Percentiles rank a stretch among this genome's conserved stretches.
phyloP scores from a whole-genome alignment of 73 alveolate species.

The Stentor coeruleus region DNA sequence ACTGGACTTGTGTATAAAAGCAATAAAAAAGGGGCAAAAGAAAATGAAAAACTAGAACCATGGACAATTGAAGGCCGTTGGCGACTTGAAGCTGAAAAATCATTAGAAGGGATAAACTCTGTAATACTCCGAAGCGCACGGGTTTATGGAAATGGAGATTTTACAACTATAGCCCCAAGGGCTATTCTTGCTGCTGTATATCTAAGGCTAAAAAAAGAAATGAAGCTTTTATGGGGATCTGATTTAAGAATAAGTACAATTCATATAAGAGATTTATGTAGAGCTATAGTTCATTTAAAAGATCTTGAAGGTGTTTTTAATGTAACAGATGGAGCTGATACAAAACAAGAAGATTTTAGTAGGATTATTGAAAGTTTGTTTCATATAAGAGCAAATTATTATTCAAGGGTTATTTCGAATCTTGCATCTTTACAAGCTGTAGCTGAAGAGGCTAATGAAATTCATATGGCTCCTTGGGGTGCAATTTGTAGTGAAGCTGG shows the following conservation, averaged over 20 bases:
- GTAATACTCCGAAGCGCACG: conserved; percentile 16
- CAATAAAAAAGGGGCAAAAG: background rate
- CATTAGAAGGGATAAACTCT: conserved; percentile 1
- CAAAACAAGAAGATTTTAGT: conserved; percentile 12
- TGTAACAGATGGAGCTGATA: background rate
- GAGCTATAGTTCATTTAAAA: conserved; percentile 23
- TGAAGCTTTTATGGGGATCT: conserved; percentile 26
- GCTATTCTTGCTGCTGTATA: conserved; percentile 25
- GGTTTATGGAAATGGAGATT: conserved; percentile 25
- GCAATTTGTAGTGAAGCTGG: conserved; percentile 9
- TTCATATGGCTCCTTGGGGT: conserved; percentile 30
- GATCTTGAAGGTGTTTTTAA: conserved; percentile 11
- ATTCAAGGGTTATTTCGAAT: conserved; percentile 14
- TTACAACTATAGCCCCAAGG: conserved; percentile 22
- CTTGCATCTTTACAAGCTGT: conserved; percentile 21
- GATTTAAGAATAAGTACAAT: conserved; percentile 13
- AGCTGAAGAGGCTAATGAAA: conserved; percentile 32
- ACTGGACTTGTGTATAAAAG: background rate
- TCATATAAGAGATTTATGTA: conserved; percentile 2
- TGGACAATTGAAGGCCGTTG: conserved; percentile 22
- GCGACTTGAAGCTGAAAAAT: conserved; percentile 13
- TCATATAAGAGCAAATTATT: background rate
- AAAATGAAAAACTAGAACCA: background rate
- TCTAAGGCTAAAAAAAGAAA: conserved; percentile 1
- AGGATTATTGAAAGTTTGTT: background rate